These are phyloP conservation scores for Alternaria triticimaculans DNA, from an alignment of 2,329 filamentous ascomycete species.

Conservation along the genomic window DNA sequence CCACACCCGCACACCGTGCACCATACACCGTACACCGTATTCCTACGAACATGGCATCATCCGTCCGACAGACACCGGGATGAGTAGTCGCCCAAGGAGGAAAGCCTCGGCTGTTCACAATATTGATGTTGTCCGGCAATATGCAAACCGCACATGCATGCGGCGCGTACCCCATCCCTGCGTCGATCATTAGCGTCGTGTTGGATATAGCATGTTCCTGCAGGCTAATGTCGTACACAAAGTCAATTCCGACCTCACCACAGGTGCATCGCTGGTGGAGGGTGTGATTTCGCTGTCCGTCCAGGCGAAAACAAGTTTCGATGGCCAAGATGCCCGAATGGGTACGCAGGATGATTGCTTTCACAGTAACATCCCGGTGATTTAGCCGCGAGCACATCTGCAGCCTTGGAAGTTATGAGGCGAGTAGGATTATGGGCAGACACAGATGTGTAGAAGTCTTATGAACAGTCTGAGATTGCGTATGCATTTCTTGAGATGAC, in stretches of 20 bases:
- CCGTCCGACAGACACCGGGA: neutral
- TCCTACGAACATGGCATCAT: neutral
- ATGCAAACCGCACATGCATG: neutral
- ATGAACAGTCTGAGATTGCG: neutral
- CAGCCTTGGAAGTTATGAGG: neutral
- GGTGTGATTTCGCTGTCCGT: neutral
- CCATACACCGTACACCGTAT: neutral
- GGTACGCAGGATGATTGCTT: neutral
- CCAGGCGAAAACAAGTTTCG: neutral
- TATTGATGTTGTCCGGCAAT: neutral
- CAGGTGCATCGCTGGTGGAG: neutral
- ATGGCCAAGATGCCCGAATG: neutral
- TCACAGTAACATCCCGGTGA: neutral
- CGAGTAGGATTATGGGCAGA: neutral
- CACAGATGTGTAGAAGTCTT: neutral
- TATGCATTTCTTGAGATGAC: neutral
- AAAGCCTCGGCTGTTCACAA: neutral
- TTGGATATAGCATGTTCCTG: neutral
- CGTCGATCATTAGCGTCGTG: slow-evolving; percentile 5
- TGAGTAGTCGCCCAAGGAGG: neutral
- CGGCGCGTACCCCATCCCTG: neutral
- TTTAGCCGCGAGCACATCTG: neutral
- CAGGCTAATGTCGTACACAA: slow-evolving; percentile 2
- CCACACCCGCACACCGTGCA: neutral
- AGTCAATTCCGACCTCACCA: slow-evolving; percentile 9